phyloP scores from a whole-genome alignment of 768 basidiomycete species.

The Serendipita sp. region DNA sequence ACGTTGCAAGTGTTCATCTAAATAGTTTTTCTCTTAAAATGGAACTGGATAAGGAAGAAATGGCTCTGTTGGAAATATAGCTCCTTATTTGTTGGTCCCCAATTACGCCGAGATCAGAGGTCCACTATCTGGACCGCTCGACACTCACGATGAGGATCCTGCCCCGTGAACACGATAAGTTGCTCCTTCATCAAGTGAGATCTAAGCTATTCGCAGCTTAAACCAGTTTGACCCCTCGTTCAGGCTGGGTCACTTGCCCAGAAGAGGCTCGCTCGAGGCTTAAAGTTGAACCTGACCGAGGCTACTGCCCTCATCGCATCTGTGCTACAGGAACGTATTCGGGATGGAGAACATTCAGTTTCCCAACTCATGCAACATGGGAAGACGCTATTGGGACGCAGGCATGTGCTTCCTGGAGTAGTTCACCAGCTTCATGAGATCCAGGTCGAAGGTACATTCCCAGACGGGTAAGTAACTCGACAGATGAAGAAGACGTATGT shows the following conservation, averaged over 20 bases:
- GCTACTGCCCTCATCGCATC: conserved; percentile 77
- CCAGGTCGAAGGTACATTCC: conserved; percentile 87
- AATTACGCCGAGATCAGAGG: neutral
- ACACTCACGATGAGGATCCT: conserved; percentile 45
- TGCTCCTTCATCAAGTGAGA: conserved; percentile 51
- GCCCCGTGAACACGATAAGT: conserved; percentile 59
- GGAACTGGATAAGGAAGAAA: too few relatives aligned
- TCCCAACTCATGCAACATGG: conserved; percentile 88
- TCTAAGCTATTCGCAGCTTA: conserved; percentile 10
- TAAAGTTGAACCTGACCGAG: conserved; percentile 75
- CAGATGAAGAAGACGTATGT: neutral
- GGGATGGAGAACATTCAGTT: conserved; percentile 78
- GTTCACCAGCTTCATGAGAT: conserved; percentile 63
- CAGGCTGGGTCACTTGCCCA: conserved; percentile 83
- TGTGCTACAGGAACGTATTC: conserved; percentile 84
- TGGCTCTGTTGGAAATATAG: too few relatives aligned
- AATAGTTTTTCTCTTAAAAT: conserved; percentile 9
- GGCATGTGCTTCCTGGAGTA: conserved; percentile 79
- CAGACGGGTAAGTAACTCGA: conserved; percentile 45
- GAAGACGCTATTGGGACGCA: conserved; percentile 67
- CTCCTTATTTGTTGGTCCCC: neutral
- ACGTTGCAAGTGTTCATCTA: conserved; percentile 66
- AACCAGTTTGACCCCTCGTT: neutral
- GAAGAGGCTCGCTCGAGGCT: conserved; percentile 84
- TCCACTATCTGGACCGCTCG: neutral